Base-by-base conservation (phyloP, 176 grass and related monocot genomes). In the Triticum timopheevii region DNA sequence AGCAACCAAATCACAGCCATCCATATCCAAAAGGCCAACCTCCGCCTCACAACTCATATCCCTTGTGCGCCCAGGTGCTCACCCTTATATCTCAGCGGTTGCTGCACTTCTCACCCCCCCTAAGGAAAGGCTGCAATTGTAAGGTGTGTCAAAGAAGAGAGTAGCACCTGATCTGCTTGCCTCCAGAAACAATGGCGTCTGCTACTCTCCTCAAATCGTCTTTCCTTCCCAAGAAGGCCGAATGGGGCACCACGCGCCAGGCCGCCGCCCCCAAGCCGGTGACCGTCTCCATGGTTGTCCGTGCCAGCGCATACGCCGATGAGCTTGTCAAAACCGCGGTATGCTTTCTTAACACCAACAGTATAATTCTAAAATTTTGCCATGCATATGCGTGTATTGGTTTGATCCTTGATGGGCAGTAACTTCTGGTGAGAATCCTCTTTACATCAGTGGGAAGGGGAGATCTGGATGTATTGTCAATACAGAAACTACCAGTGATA, bases 131-230 rank as follows among this genome's bases (percentile, higher is more conserved):
- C 66, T 83, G 47, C 31, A 81, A 80, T 62, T 33, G 11, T 34
- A 75, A 78, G 34, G 23, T 76, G 84, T 86, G 79, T 80, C 42
- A 77, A 64, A 82, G 54, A 86, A 86, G 84, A 89, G 77, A 33
- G 66, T 73, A 83, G 83, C 75, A 45, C 78, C 38, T 85, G 71
- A 82, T 83, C 42, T 83, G 59, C 73, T 87, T 82, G 59, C 62
- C 59, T 73, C 69, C 35, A 63, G 61, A 73, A 86, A 68, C 83
- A 88, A 99, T 99, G 97, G 94, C 94, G 44, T 94, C 92, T 79
- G 92, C 94, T 81, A 89, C 97, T 90, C 87, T 99, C 85, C 97
- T 97, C 87, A 97, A 94, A 74, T 99, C 94, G 22, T 99, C 97
- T 74, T 99, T 99, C 97, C 94, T 97, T 81, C 94, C 97, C 87